A percentile compares a stretch with the other conserved stretches of the same genome.
phyloP scores from a whole-genome alignment of 495 filamentous ascomycete genomes.

The Neurospora sp. region DNA sequence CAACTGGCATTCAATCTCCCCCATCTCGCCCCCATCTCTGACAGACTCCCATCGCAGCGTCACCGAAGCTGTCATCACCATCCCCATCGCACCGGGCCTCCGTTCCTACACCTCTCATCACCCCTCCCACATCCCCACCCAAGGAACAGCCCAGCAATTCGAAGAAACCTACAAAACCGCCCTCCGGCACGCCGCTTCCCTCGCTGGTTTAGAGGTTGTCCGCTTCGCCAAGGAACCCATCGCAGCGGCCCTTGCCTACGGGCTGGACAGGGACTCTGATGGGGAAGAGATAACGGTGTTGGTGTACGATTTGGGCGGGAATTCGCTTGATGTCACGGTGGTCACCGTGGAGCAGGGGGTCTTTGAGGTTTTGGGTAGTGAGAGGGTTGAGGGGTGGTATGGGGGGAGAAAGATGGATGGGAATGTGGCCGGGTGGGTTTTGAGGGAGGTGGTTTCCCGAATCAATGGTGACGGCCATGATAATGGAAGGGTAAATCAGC shows the following conservation, averaged over 20 bases:
- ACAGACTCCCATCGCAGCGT: constrained; percentile 32
- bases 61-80: constrained; percentile 87
- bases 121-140: background rate
- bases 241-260: constrained; percentile 74
- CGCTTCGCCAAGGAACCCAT: constrained; percentile 90
- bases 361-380: constrained; percentile 68
- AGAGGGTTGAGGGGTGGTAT: background rate
- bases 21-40: background rate
- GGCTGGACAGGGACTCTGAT: constrained; percentile 55
- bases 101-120: background rate
- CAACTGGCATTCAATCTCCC: too few relatives aligned
- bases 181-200: constrained; percentile 86
- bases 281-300: constrained; percentile 69
- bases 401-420: background rate
- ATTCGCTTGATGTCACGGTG: constrained; percentile 98
- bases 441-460: constrained; percentile 49
- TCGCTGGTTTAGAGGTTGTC: constrained; percentile 84
- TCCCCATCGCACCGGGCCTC: constrained; percentile 51
- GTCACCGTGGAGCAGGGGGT: constrained; percentile 83
- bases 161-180: constrained; percentile 93
- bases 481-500: constrained; percentile 48
- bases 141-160: constrained; percentile 53
- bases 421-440: background rate
- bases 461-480: constrained; percentile 63
- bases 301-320: constrained; percentile 95